phyloP scores from a whole-genome alignment of 495 filamentous ascomycete genomes.

The Penicillium herquei region DNA sequence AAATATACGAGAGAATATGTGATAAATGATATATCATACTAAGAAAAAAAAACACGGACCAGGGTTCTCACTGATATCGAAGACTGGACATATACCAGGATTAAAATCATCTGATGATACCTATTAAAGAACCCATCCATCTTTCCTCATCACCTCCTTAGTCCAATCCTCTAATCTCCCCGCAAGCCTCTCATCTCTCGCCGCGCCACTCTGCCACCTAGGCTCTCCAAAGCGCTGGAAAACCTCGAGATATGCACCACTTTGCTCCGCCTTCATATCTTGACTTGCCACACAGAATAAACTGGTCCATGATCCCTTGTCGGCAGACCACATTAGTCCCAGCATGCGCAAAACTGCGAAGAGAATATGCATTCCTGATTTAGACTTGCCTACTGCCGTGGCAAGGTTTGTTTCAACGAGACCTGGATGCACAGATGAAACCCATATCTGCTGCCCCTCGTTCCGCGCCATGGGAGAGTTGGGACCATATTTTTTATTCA shows the following conservation, averaged over 20 bases:
- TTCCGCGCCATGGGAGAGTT: slow-evolving; percentile 21
- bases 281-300: slow-evolving; percentile 41
- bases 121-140: slow-evolving; percentile 9
- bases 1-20: too few species aligned
- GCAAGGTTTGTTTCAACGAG: slow-evolving; percentile 36
- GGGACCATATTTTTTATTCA: slow-evolving; percentile 36
- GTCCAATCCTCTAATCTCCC: slow-evolving; percentile 28
- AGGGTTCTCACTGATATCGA: too few species aligned
- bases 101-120: not conserved
- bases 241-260: slow-evolving; percentile 28
- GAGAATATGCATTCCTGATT: slow-evolving; percentile 14
- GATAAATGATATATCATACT: too few species aligned
- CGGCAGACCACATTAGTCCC: slow-evolving; percentile 24
- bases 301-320: slow-evolving; percentile 40
- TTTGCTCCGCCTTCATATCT: slow-evolving; percentile 36
- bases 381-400: slow-evolving; percentile 11
- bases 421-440: slow-evolving; percentile 44
- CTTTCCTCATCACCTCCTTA: slow-evolving; percentile 16
- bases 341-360: slow-evolving; percentile 22
- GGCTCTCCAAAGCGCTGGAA: slow-evolving; percentile 31
- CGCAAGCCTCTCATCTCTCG: slow-evolving; percentile 26
- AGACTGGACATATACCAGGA: too few species aligned
- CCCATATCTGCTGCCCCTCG: slow-evolving; percentile 37
- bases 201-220: slow-evolving; percentile 27
- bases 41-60: too few species aligned